These are phyloP conservation scores for Castanopsis chinensis DNA, from an alignment of 306 rosid genomes.

Conservation along the genomic window DNA sequence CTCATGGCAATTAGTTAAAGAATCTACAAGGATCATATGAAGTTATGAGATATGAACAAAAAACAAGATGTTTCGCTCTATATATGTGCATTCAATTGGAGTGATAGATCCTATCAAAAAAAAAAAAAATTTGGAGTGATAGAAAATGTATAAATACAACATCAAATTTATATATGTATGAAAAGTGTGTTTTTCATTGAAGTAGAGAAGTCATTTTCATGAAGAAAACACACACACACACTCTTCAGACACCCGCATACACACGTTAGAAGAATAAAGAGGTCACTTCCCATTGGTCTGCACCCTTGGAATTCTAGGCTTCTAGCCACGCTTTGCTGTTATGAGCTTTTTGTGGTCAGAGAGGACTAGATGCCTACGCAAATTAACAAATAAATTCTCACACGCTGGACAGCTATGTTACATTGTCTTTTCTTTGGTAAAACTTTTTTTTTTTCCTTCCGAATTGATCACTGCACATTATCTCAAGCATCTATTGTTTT, in stretches of 20 bases:
- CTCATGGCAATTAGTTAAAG: conserved; percentile 44
- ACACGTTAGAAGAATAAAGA: conserved; percentile 22
- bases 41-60: too few relatives aligned
- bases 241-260: not conserved
- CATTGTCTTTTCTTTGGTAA: conserved; percentile 29
- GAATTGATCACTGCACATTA: not conserved
- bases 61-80: conserved; percentile 8
- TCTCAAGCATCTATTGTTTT: not conserved
- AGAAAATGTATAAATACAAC: too few relatives aligned
- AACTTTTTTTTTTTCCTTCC: not conserved
- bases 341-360: conserved; percentile 24
- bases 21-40: conserved; percentile 36
- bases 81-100: not conserved
- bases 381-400: conserved; percentile 11
- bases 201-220: conserved; percentile 19
- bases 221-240: not conserved
- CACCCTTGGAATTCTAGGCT: conserved; percentile 29
- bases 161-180: not conserved
- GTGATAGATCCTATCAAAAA: too few relatives aligned
- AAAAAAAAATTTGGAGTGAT: too few relatives aligned
- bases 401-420: conserved; percentile 42
- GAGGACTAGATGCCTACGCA: not conserved
- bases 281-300: conserved; percentile 36
- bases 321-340: conserved; percentile 26
- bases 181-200: not conserved